Percentiles rank a stretch among this genome's conserved stretches.
phyloP scores from a whole-genome alignment of 768 basidiomycete species.

The Phylloporus scabripes region DNA sequence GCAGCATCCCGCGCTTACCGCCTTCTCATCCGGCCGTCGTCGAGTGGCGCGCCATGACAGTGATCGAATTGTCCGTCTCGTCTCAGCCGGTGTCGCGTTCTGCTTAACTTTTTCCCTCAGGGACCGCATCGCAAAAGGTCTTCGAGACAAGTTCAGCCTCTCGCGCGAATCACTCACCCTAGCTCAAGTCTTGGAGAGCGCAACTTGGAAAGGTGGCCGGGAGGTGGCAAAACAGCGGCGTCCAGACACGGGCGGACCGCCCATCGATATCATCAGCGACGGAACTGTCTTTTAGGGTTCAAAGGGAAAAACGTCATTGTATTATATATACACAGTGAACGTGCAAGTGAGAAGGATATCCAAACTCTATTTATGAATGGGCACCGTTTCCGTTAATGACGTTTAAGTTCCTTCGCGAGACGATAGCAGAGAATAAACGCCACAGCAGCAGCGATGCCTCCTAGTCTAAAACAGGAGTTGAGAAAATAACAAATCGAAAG shows the following conservation, averaged over 20 bases:
- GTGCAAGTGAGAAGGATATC: neutral
- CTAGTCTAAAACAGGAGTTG: constrained; percentile 36
- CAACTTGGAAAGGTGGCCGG: constrained; percentile 95
- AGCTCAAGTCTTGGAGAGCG: constrained; percentile 88
- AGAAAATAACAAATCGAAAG: neutral
- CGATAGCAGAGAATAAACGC: constrained; percentile 52
- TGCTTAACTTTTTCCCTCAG: constrained; percentile 32
- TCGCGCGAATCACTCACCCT: constrained; percentile 54
- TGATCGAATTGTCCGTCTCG: constrained; percentile 72
- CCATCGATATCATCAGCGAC: constrained; percentile 81
- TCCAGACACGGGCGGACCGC: constrained; percentile 71
- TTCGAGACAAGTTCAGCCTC: constrained; percentile 56
- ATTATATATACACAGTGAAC: neutral
- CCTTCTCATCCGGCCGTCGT: constrained; percentile 87
- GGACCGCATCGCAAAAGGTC: constrained; percentile 69
- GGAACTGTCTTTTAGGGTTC: constrained; percentile 65
- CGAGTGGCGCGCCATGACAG: constrained; percentile 96
- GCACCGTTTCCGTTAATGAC: constrained; percentile 12
- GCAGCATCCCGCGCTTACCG: constrained; percentile 53
- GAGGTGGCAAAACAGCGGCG: constrained; percentile 82
- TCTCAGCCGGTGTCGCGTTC: neutral
- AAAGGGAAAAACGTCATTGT: neutral
- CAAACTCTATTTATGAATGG: neutral
- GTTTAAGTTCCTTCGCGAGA: constrained; percentile 48
- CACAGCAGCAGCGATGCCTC: constrained; percentile 49